A percentile compares a stretch with the other conserved stretches of the same genome.
phyloP scores from a whole-genome alignment of 2,329 filamentous ascomycete species.

The Magnaporthales sp. region DNA sequence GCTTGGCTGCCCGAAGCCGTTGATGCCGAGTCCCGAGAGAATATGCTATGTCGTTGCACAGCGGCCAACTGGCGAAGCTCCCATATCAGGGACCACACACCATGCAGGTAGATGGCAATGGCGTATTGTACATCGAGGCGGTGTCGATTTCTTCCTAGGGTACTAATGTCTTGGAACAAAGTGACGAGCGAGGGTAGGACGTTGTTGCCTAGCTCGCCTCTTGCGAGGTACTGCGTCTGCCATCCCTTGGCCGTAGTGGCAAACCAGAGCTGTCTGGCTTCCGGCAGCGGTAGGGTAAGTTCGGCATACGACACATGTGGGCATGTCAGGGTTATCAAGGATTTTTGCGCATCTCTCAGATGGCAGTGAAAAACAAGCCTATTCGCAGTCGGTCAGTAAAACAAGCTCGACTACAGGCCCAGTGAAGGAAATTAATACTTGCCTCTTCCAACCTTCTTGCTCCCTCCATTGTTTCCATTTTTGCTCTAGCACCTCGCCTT shows the following conservation, averaged over 20 bases:
- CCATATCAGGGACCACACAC: constrained; percentile 56
- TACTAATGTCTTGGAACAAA: constrained; percentile 45
- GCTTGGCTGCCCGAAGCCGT: neutral
- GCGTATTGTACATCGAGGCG: constrained; percentile 48
- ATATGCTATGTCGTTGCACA: constrained; percentile 36
- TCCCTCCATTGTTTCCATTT: constrained; percentile 61
- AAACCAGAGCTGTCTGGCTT: constrained; percentile 54
- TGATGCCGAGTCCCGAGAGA: constrained; percentile 24
- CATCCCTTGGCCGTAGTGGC: constrained; percentile 55
- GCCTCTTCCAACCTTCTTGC: constrained; percentile 59
- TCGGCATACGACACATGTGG: constrained; percentile 63
- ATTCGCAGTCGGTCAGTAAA: constrained; percentile 3
- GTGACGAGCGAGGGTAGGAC: constrained; percentile 44
- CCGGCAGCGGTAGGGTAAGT: constrained; percentile 56
- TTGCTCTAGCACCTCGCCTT: constrained; percentile 44
- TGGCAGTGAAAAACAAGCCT: constrained; percentile 58
- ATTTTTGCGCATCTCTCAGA: constrained; percentile 56
- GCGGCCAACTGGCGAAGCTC: constrained; percentile 54
- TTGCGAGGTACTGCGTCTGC: constrained; percentile 49
- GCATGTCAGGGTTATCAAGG: constrained; percentile 57
- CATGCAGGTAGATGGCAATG: constrained; percentile 53
- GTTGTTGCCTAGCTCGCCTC: constrained; percentile 26
- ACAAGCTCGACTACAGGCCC: neutral
- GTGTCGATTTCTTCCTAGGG: constrained; percentile 37
- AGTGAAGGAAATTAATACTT: constrained; percentile 3